phyloP scores from a whole-genome alignment of 2,329 filamentous ascomycete genomes.

The Fusarium falciforme region DNA sequence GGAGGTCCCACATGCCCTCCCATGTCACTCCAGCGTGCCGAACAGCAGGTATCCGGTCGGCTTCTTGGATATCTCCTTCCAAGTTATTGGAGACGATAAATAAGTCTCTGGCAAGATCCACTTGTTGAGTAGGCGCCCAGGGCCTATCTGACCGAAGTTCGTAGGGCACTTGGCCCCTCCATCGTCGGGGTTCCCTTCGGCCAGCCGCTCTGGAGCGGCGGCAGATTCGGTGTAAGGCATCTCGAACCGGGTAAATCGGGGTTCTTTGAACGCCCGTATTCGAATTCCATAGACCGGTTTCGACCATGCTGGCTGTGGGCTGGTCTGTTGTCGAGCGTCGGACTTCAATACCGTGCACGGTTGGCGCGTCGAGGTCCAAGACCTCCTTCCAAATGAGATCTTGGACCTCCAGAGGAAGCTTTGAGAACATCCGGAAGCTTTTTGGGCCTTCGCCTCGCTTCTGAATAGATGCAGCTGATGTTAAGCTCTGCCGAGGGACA shows the following conservation, averaged over 20 bases:
- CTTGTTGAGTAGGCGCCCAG: background rate
- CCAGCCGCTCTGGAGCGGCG: no score
- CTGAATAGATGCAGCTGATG: no score
- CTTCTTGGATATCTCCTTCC: background rate
- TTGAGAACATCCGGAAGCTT: background rate
- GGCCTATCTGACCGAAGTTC: no score
- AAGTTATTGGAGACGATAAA: background rate
- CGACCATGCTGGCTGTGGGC: background rate
- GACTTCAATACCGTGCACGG: background rate
- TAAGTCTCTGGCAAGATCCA: background rate
- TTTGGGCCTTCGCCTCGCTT: background rate
- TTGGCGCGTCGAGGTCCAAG: background rate
- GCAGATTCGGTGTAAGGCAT: no score
- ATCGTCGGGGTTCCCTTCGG: no score
- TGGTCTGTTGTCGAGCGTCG: background rate
- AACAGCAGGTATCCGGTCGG: background rate
- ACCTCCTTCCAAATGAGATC: constrained; percentile 1
- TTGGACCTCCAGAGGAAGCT: background rate
- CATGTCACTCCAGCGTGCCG: background rate
- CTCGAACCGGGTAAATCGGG: no score
- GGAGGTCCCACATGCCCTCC: background rate
- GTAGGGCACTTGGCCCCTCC: no score
- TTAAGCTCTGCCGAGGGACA: background rate
- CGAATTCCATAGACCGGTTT: background rate
- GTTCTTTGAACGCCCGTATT: background rate